phyloP scores from a whole-genome alignment of 768 basidiomycete genomes.

The Galerina marginata region DNA sequence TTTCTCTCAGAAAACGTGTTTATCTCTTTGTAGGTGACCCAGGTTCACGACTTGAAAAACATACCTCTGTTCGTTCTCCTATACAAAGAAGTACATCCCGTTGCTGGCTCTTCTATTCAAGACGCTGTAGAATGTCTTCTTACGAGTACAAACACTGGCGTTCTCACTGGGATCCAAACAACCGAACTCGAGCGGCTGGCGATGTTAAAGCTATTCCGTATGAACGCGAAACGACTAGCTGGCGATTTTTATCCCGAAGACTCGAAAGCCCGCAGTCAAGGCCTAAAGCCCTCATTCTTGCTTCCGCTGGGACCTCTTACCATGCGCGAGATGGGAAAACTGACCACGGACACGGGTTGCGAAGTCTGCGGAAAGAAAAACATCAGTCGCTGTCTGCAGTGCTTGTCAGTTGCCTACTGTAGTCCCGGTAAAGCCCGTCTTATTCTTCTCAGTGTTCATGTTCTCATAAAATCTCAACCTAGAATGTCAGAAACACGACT shows the following conservation, averaged over 20 bases:
- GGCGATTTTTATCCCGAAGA: slow-evolving; percentile 17
- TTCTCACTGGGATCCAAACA: slow-evolving; percentile 16
- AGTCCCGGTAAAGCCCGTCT: slow-evolving; percentile 31
- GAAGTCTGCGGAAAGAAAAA: slow-evolving; percentile 43
- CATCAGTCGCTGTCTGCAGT: slow-evolving; percentile 38
- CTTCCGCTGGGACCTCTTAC: slow-evolving; percentile 42
- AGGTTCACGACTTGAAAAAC: slow-evolving; percentile 26
- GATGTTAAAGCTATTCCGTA: slow-evolving; percentile 34
- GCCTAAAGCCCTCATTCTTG: slow-evolving; percentile 36
- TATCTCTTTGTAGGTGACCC: slow-evolving; percentile 23
- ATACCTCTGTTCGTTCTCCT: slow-evolving; percentile 30
- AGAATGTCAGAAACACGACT: slow-evolving; percentile 49
- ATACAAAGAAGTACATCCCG: slow-evolving; percentile 28
- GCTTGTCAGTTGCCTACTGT: slow-evolving; percentile 42
- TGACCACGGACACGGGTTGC: slow-evolving; percentile 41
- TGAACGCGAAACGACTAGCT: slow-evolving; percentile 37
- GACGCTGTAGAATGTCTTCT: neutral
- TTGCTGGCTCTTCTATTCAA: neutral
- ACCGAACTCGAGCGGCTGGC: slow-evolving; percentile 37
- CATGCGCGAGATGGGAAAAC: slow-evolving; percentile 41
- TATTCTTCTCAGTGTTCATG: neutral
- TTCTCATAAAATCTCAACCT: neutral
- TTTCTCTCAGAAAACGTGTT: neutral
- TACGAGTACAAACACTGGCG: neutral
- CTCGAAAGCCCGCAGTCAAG: slow-evolving; percentile 12